Conservation (phyloP, 2,329 filamentous ascomycete species). For the Nectriaceae sp. region DNA sequence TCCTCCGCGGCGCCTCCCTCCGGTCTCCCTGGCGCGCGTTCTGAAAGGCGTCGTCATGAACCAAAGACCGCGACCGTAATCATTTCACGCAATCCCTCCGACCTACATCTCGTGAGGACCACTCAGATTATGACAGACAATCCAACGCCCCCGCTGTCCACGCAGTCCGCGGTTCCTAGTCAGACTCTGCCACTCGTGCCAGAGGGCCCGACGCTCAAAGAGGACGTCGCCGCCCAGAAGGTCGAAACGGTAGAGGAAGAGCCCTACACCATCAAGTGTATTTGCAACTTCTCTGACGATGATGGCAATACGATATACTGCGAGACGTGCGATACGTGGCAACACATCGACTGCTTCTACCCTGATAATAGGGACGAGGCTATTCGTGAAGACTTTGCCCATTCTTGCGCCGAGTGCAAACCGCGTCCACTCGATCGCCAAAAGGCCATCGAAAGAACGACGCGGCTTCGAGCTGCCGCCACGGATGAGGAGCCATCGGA, state of each 20-base stretch:
- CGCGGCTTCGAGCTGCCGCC: slow-evolving; percentile 55
- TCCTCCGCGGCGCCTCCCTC: slow-evolving; percentile 19
- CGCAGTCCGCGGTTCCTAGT: slow-evolving; percentile 58
- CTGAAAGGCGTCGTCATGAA: slow-evolving; percentile 59
- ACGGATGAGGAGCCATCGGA: slow-evolving; percentile 56
- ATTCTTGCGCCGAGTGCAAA: slow-evolving; percentile 88
- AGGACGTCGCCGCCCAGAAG: slow-evolving; percentile 46
- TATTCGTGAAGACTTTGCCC: slow-evolving; percentile 70
- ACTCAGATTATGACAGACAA: slow-evolving; percentile 66
- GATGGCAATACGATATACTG: slow-evolving; percentile 98
- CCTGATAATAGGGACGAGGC: slow-evolving; percentile 70
- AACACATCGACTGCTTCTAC: slow-evolving; percentile 98
- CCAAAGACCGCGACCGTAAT: slow-evolving; percentile 55
- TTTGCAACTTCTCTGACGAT: slow-evolving; percentile 90
- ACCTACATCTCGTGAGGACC: slow-evolving; percentile 45
- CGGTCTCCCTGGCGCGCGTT: slow-evolving; percentile 40
- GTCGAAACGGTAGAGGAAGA: slow-evolving; percentile 67
- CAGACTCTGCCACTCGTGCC: slow-evolving; percentile 46
- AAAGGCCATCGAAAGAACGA: slow-evolving; percentile 71
- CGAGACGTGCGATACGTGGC: slow-evolving; percentile 95
- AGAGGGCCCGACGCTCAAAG: slow-evolving; percentile 34
- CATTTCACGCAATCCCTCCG: slow-evolving; percentile 40
- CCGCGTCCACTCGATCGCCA: slow-evolving; percentile 74
- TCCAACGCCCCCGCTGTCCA: slow-evolving; percentile 51
- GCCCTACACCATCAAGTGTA: slow-evolving; percentile 96